phyloP scores from a whole-genome alignment of 768 basidiomycete species.

The Suillus paluster region DNA sequence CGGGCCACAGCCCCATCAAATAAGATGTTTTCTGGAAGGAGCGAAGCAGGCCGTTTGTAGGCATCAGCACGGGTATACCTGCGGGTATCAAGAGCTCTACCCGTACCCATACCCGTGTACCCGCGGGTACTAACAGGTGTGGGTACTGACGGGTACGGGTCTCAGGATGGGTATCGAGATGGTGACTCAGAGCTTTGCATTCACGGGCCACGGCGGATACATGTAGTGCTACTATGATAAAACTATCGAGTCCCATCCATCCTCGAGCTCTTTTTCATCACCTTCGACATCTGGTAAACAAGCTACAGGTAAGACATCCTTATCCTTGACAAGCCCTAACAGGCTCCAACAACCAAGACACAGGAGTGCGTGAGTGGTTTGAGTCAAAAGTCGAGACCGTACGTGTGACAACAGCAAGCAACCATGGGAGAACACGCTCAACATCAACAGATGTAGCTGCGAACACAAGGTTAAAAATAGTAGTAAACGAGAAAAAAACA shows the following conservation, averaged over 20 bases:
- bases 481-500: slow-evolving; percentile 23
- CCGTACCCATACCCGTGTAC: background rate
- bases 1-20: slow-evolving; percentile 24
- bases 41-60: slow-evolving; percentile 1
- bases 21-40: background rate
- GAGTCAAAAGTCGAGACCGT: slow-evolving; percentile 25
- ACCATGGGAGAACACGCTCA: slow-evolving; percentile 27
- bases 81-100: background rate
- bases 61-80: slow-evolving; percentile 10
- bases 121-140: background rate
- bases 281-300: slow-evolving; percentile 7
- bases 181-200: no score
- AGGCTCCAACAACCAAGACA: slow-evolving; percentile 39
- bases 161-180: no score
- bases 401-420: slow-evolving; percentile 31
- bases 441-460: slow-evolving; percentile 33
- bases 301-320: slow-evolving; percentile 20
- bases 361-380: slow-evolving; percentile 33
- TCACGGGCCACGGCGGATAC: no score
- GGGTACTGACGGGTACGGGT: background rate
- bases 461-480: no score
- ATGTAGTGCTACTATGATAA: no score
- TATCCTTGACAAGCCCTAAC: slow-evolving; percentile 26
- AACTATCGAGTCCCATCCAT: background rate
- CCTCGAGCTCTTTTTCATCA: slow-evolving; percentile 5